Evolutionary conservation across 2,329 filamentous ascomycete genomes (phyloP).

Genomic region (Basipetospora chlamydospora): DNA sequence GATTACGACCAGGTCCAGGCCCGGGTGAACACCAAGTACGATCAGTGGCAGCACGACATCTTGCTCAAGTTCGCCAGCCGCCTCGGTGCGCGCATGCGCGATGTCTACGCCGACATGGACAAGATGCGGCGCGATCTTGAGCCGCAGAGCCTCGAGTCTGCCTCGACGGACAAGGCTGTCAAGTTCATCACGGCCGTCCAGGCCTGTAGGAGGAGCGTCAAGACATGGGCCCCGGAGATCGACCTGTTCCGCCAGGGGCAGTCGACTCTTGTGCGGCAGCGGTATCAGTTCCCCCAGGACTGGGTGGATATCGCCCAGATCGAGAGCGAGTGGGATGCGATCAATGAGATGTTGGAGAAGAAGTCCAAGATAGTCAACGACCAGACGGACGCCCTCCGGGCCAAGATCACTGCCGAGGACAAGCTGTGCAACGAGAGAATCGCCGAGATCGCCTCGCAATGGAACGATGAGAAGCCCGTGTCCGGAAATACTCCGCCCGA

Average conservation of each 20-base stretch:
- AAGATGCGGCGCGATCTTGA: conserved; percentile 84
- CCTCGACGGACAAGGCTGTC: conserved; percentile 91
- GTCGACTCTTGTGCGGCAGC: conserved; percentile 76
- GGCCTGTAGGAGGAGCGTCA: conserved; percentile 86
- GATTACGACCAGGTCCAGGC: conserved; percentile 98
- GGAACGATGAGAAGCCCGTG: conserved; percentile 94
- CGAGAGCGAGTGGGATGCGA: conserved; percentile 84
- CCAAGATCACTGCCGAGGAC: conserved; percentile 91
- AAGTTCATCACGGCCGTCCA: conserved; percentile 98
- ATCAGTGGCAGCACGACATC: conserved; percentile 98
- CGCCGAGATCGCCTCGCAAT: conserved; percentile 66
- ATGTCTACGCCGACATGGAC: conserved; percentile 83
- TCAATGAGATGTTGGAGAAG: conserved; percentile 81
- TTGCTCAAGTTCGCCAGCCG: conserved; percentile 82
- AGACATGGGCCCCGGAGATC: conserved; percentile 88
- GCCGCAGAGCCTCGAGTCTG: conserved; percentile 79
- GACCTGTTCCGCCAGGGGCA: conserved; percentile 93
- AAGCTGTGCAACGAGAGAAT: conserved; percentile 84
- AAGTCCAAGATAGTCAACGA: conserved; percentile 95
- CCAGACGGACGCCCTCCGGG: conserved; percentile 84
- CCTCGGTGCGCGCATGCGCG: conserved; percentile 78
- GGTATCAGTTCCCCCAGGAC: conserved; percentile 84
- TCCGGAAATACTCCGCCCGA: conserved; percentile 87
- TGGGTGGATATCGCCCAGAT: conserved; percentile 96
- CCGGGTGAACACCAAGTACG: conserved; percentile 97